Base-by-base conservation (phyloP, 805 yeast species). In the Candida succiphila region DNA sequence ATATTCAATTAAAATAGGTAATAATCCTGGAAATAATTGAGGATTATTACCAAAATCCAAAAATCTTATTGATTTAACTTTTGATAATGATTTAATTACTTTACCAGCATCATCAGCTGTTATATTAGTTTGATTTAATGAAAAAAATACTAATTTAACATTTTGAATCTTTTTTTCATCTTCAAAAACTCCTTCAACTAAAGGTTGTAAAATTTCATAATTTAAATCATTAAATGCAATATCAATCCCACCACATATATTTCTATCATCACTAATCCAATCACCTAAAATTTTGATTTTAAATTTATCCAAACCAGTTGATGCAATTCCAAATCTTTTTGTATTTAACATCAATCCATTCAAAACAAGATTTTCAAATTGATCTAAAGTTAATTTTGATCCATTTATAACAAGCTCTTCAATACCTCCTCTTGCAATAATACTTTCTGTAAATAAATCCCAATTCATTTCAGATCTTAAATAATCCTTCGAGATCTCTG, bases 341-440 rank as follows among this genome's bases (percentile, higher is more conserved):
- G 79, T 72, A 13, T 60, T 52, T 17, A 60, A 38, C 12, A 47
- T 42, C 12, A 72, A 54, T 0, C 74, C 72, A 17, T 52, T 54
- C 7, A 51, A 51, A 17, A 72, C 58, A 29, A 72, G 54, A 7
- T 54, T 49, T 24, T 52, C 45, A 39, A 71, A 71, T 24, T 56
- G 61, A 3, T 49, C 52, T 38, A 65, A 67, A 3, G 61, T 46
- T 28, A 72, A 46, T 40, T 67, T 66, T 45, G 77, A 72, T 1
- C 79, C 78, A 41, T 72, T 71, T 32, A 72, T 63, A 13, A 72
- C 78, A 36, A 72, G 56, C 42, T 72, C 79, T 46, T 70, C 77
- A 23, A 72, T 61, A 0, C 79, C 78, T 5, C 73, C 72, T 36
- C 75, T 51, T 13, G 45, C 13, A 1, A 54, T 47, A n/a, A 72